Conservation (phyloP, 108 stramenopile genomes). For the Cylindrotheca fusiformis region DNA sequence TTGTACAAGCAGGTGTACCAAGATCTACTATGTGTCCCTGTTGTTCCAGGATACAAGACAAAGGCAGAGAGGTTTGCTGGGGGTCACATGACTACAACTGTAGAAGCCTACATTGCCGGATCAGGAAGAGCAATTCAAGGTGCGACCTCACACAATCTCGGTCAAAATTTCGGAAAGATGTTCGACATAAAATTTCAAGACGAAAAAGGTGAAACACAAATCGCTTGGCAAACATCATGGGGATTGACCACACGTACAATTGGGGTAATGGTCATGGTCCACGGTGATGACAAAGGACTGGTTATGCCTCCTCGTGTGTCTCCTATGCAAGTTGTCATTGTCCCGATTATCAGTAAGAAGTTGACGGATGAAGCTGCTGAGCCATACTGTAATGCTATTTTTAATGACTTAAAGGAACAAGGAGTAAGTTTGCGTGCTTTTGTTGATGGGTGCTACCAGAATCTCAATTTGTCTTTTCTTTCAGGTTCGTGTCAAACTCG, state of each 20-base stretch:
- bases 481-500: constrained; percentile 86
- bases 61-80: constrained; percentile 99
- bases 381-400: constrained; percentile 71
- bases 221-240: constrained; percentile 98
- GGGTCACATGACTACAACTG: constrained; percentile 95
- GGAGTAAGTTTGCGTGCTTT: constrained; percentile 37
- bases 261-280: constrained; percentile 99
- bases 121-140: constrained; percentile 99
- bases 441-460: background rate
- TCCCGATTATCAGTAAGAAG: constrained; percentile 93
- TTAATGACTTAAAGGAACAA: constrained; percentile 53
- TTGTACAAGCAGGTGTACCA: constrained; percentile 96
- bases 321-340: constrained; percentile 95
- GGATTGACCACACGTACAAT: constrained; percentile 98
- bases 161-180: constrained; percentile 99
- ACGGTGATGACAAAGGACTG: constrained; percentile 98
- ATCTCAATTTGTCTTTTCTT: constrained; percentile 2
- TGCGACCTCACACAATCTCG: constrained; percentile 97
- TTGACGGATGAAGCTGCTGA: constrained; percentile 59
- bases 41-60: constrained; percentile 97
- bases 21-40: constrained; percentile 97
- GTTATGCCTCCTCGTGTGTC: constrained; percentile 96
- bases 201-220: constrained; percentile 85
- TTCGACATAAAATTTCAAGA: constrained; percentile 97
- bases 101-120: constrained; percentile 97